Evolutionary conservation across 176 grass and related monocot species (phyloP).

Genomic region (Carex parvula): DNA sequence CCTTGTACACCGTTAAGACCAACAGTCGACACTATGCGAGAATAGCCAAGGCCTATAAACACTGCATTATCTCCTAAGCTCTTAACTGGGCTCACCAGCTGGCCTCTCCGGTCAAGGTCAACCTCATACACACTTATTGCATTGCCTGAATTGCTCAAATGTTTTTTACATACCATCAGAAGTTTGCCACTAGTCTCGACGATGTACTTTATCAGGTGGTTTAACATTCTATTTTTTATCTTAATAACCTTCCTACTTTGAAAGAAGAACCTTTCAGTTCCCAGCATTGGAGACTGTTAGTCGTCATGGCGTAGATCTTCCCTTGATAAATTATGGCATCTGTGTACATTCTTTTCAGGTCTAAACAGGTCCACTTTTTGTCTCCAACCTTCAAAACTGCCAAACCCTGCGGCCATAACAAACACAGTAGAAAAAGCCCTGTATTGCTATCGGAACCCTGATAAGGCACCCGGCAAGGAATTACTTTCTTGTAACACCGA

Average conservation of each 20-base stretch:
- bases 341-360: background rate
- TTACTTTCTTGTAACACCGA: background rate
- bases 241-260: background rate
- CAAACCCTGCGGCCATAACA: background rate
- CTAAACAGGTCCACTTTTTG: background rate
- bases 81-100: background rate
- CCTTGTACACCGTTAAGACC: background rate
- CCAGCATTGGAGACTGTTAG: background rate
- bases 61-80: background rate
- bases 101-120: background rate
- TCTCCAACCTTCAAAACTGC: background rate
- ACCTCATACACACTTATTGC: background rate
- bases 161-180: background rate
- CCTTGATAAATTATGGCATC: background rate
- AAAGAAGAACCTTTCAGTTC: background rate
- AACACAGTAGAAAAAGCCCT: background rate
- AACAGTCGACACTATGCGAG: background rate
- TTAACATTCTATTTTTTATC: background rate
- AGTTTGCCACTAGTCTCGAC: background rate
- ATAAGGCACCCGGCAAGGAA: background rate
- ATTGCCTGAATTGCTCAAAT: background rate
- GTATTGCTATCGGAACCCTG: background rate
- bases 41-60: background rate
- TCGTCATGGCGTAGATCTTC: background rate
- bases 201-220: background rate